Evolutionary conservation across 768 basidiomycete species (phyloP).

Genomic region (Macrolepiota fuliginosa): DNA sequence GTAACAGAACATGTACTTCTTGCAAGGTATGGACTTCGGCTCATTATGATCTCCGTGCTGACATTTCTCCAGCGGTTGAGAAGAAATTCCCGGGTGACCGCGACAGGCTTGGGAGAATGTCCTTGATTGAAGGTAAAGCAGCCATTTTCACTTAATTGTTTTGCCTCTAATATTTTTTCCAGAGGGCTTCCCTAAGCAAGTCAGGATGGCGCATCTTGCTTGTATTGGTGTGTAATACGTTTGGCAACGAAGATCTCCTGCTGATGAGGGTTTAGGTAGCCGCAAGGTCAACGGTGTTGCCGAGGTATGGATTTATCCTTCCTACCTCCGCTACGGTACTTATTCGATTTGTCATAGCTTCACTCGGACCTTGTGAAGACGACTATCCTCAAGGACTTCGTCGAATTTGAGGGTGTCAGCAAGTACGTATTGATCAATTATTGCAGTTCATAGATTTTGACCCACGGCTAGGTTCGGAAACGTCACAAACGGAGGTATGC

Average conservation of each 20-base stretch:
- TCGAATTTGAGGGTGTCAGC: slow-evolving; percentile 87
- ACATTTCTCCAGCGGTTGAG: slow-evolving; percentile 61
- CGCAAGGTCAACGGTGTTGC: slow-evolving; percentile 95
- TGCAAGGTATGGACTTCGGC: slow-evolving; percentile 51
- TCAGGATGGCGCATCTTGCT: slow-evolving; percentile 91
- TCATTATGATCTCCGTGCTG: not conserved
- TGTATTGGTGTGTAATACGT: slow-evolving; percentile 55
- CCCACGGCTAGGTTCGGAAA: slow-evolving; percentile 60
- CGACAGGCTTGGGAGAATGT: slow-evolving; percentile 81
- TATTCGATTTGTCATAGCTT: slow-evolving; percentile 38
- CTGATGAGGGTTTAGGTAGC: slow-evolving; percentile 42
- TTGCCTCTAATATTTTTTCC: not conserved
- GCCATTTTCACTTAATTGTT: not conserved
- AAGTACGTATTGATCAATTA: slow-evolving; percentile 46
- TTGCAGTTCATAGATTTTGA: not conserved
- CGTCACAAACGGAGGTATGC: slow-evolving; percentile 86
- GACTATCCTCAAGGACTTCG: slow-evolving; percentile 88
- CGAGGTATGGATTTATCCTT: slow-evolving; percentile 44
- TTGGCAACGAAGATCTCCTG: not conserved
- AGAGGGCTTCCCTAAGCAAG: slow-evolving; percentile 86
- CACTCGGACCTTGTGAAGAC: slow-evolving; percentile 87
- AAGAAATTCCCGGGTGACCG: slow-evolving; percentile 86
- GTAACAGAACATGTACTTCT: slow-evolving; percentile 59
- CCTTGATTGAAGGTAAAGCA: slow-evolving; percentile 77
- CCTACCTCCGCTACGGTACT: not conserved